Percentiles rank a stretch among this genome's conserved stretches.
Evolutionary conservation across 164 flowering plant species (phyloP).

Genomic region (Malania oleifera): DNA sequence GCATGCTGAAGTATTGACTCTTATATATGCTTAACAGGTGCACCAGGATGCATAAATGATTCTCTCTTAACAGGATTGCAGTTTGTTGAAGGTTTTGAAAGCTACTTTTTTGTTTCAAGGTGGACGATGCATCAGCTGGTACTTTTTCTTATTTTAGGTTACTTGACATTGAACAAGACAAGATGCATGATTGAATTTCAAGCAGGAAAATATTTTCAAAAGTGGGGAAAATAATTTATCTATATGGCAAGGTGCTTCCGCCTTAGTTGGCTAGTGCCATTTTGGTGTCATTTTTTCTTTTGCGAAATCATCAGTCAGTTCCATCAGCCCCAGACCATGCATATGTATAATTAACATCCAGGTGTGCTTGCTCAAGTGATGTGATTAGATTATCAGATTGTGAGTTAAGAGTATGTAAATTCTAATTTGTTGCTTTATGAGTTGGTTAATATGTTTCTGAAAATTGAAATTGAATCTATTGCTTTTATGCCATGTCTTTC

Average conservation of each 20-base stretch:
- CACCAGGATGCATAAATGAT: conserved; percentile 91
- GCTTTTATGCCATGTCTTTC: background rate
- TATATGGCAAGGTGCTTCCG: background rate
- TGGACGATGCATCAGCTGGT: conserved; percentile 99
- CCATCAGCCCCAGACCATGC: no score
- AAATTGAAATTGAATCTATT: background rate
- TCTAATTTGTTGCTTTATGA: background rate
- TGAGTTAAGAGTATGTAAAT: background rate
- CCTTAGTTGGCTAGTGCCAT: background rate
- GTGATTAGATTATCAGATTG: background rate
- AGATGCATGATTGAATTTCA: background rate
- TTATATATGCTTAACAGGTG: conserved; percentile 55
- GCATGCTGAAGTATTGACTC: background rate
- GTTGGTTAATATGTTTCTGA: background rate
- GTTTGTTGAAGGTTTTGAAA: conserved; percentile 77
- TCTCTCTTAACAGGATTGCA: conserved; percentile 83
- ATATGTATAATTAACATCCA: no score
- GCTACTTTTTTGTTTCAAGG: conserved; percentile 78
- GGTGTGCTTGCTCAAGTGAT: no score
- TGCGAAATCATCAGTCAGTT: background rate
- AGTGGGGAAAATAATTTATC: background rate
- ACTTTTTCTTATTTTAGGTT: conserved; percentile 16
- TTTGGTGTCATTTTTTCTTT: background rate
- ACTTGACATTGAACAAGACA: background rate
- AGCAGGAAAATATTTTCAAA: background rate